Evolutionary conservation across 2,329 filamentous ascomycete genomes (phyloP).

Genomic region (Aspergillus pseudoglaucus): DNA sequence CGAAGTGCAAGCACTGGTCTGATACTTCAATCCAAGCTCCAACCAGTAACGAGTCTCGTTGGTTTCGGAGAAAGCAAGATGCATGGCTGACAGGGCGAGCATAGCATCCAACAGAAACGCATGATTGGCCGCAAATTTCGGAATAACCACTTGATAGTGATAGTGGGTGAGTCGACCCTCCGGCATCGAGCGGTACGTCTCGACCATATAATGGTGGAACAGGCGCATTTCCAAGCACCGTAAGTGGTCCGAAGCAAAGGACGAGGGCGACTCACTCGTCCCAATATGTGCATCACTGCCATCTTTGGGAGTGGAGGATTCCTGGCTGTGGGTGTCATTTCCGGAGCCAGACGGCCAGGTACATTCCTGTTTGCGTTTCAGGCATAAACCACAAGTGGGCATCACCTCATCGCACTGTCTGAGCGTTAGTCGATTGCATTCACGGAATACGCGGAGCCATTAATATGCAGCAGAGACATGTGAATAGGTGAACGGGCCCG

Average conservation of each 20-base stretch:
- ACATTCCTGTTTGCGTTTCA: slow-evolving; percentile 31
- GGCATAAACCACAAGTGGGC: slow-evolving; percentile 32
- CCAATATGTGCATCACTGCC: slow-evolving; percentile 7
- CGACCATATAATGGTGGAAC: slow-evolving; percentile 34
- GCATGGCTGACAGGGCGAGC: slow-evolving; percentile 40
- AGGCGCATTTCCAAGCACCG: slow-evolving; percentile 31
- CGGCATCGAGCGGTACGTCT: slow-evolving; percentile 28
- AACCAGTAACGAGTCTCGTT: slow-evolving; percentile 25
- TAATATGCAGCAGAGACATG: not conserved
- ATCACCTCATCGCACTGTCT: slow-evolving; percentile 32
- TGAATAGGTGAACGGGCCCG: slow-evolving; percentile 2
- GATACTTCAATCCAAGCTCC: slow-evolving; percentile 30
- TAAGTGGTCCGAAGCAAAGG: slow-evolving; percentile 6
- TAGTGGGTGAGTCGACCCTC: slow-evolving; percentile 24
- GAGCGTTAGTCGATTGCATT: not conserved
- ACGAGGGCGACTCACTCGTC: slow-evolving; percentile 7
- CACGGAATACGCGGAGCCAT: not conserved
- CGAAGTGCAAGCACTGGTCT: slow-evolving; percentile 29
- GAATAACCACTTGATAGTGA: slow-evolving; percentile 29
- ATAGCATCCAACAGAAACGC: slow-evolving; percentile 41
- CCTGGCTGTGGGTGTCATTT: slow-evolving; percentile 19
- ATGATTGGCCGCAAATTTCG: slow-evolving; percentile 35
- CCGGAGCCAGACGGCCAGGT: slow-evolving; percentile 22
- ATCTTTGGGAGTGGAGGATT: slow-evolving; percentile 16
- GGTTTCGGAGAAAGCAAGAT: slow-evolving; percentile 31